These are phyloP conservation scores for Fagopyrum tataricum DNA, from an alignment of 148 eudicot genomes.

Conservation along the genomic window DNA sequence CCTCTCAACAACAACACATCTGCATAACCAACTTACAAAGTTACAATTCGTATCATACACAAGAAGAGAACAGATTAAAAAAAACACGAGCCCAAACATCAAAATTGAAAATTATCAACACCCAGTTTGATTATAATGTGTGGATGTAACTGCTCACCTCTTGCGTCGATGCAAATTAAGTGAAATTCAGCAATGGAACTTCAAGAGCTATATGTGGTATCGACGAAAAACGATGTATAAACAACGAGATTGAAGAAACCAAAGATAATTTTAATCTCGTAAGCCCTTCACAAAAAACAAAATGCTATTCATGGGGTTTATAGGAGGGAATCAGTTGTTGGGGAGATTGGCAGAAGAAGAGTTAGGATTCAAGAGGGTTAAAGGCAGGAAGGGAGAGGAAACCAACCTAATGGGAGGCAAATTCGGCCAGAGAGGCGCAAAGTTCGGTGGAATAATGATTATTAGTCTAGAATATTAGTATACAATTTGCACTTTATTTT, in stretches of 20 bases:
- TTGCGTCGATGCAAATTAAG: neutral
- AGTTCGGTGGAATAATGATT: neutral
- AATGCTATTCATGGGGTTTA: neutral
- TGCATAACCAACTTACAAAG: neutral
- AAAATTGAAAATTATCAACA: neutral
- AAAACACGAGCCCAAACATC: neutral
- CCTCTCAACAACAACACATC: neutral
- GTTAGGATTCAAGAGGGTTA: neutral
- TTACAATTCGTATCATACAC: neutral
- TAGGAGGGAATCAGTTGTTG: neutral
- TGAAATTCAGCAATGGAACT: neutral
- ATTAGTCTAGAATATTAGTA: neutral
- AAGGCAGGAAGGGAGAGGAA: neutral
- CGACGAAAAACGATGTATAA: neutral
- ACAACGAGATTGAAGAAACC: neutral
- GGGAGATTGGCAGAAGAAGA: neutral
- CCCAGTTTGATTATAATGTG: neutral
- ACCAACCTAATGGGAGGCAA: neutral
- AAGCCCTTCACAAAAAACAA: neutral
- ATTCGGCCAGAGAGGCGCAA: conserved; percentile 11
- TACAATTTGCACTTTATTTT: neutral
- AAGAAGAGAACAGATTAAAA: neutral
- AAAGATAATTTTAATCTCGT: neutral
- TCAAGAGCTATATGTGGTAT: neutral
- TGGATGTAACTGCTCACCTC: conserved; percentile 1